These are phyloP conservation scores for Heliamphora pulchella DNA, from an alignment of 179 eudicot species.

Conservation along the genomic window DNA sequence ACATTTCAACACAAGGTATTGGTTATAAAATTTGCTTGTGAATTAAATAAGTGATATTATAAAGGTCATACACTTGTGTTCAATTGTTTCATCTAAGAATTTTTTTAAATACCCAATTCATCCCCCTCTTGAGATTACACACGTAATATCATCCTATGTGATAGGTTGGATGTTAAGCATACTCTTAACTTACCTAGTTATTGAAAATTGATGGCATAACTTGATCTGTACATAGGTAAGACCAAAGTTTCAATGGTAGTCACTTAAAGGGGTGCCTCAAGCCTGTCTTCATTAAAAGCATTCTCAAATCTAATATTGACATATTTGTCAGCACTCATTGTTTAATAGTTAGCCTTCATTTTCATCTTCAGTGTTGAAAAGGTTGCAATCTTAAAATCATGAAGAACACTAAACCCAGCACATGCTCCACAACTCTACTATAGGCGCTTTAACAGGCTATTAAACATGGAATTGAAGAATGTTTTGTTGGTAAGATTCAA, in stretches of 20 bases:
- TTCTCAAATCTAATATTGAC: not conserved
- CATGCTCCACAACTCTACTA: not conserved
- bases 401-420: not conserved
- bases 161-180: not conserved
- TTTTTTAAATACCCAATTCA: too few species aligned
- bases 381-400: not conserved
- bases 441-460: not conserved
- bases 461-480: not conserved
- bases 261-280: not conserved
- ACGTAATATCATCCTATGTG: not conserved
- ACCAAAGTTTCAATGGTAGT: not conserved
- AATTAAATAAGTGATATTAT: too few species aligned
- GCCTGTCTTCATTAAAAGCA: not conserved
- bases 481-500: not conserved
- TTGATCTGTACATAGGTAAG: not conserved
- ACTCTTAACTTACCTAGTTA: not conserved
- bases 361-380: not conserved
- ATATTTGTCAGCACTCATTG: too few species aligned
- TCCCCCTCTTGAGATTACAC: too few species aligned
- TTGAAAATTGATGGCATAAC: not conserved
- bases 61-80: too few species aligned
- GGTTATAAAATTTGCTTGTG: too few species aligned
- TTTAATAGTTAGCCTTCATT: constrained; percentile 3
- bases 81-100: too few species aligned
- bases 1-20: too few species aligned